A percentile compares a stretch with the other conserved stretches of the same genome.
Evolutionary conservation across 2,329 filamentous ascomycete genomes (phyloP).

Genomic region (Septoria petroselini): DNA sequence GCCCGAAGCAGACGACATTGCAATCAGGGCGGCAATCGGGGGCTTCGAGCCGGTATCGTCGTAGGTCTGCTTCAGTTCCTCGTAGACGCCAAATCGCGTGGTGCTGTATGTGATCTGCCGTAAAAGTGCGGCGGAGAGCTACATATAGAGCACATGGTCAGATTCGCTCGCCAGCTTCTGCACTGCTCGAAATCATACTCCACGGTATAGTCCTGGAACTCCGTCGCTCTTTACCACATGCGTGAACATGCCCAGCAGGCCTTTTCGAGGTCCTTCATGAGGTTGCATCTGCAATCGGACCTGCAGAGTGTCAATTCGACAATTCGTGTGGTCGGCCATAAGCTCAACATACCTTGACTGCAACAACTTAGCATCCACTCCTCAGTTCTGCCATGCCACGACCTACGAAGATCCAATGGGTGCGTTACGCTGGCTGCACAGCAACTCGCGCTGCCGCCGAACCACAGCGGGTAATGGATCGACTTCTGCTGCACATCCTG

Average conservation of each 20-base stretch:
- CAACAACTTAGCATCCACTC: slow-evolving; percentile 28
- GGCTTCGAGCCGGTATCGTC: slow-evolving; percentile 54
- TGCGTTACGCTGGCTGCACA: slow-evolving; percentile 90
- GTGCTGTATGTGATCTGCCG: slow-evolving; percentile 94
- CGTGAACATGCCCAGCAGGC: slow-evolving; percentile 80
- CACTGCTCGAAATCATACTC: slow-evolving; percentile 48
- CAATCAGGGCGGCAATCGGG: slow-evolving; percentile 68
- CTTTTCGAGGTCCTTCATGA: slow-evolving; percentile 65
- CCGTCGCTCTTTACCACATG: slow-evolving; percentile 78
- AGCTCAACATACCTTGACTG: slow-evolving; percentile 46
- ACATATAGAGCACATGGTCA: slow-evolving; percentile 8
- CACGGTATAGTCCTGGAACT: slow-evolving; percentile 77
- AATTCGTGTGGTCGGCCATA: slow-evolving; percentile 10
- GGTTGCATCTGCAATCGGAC: slow-evolving; percentile 84
- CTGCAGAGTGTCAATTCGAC: slow-evolving; percentile 44
- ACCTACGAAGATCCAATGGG: slow-evolving; percentile 83
- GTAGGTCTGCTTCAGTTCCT: slow-evolving; percentile 76
- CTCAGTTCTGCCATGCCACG: background rate
- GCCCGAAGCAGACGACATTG: slow-evolving; percentile 77
- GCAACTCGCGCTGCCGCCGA: slow-evolving; percentile 90
- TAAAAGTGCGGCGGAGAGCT: slow-evolving; percentile 84
- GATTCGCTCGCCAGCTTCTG: background rate
- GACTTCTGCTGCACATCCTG: slow-evolving; percentile 40
- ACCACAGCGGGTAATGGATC: slow-evolving; percentile 65
- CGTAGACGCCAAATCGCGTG: slow-evolving; percentile 93